Evolutionary conservation across 257 asterid species (phyloP), one percentile per base, ranked within the genome.

Genomic region (Eustoma russellianum): DNA sequence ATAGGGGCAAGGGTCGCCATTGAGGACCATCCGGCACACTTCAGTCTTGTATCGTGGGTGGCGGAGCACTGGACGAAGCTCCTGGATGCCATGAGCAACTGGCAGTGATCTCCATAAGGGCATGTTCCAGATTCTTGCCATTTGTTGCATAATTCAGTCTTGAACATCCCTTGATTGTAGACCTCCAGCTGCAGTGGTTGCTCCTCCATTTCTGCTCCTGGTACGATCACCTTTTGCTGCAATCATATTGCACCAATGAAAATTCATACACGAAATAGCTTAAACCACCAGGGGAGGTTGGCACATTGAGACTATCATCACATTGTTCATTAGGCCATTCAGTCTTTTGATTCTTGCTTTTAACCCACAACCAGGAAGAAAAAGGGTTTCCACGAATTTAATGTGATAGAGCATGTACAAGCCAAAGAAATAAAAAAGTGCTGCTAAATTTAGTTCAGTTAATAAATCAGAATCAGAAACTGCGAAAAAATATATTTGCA

Each of bases 1-100:
- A 45, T 83, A 86, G 2, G 90, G 88, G 53, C 95, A 86, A 60
- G 40, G 48, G 47, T 80, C 90, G 19, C 93, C 95, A 6, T 87
- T 74, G 49, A 86, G 79, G 44, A 78, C 83, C 83, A 83, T 82
- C 33, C 93, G 82, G 68, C 93, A 83, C 40, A 80, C 83, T 50
- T 83, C 90, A 9, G 93, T 82, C 73, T 86, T 86, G 77, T 86
- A 86, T 71, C 95, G 88, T 13, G 90, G 95, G 66, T 86, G 93
- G 69, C 93, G 77, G 40, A 83, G 80, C 66, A 86, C 95, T 3
- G 95, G 85, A 43, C 93, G 79, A 33, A 83, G 78, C 56, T 86
- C 95, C 41, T 76, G 71, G 53, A 86, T 78, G 18, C 91, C 95
- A 60, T 86, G 95, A 5, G 95, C 93, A 43, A 86, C 64, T 77